Base-by-base conservation (phyloP, 768 basidiomycete genomes). In the Chlorophyllum brunneum region DNA sequence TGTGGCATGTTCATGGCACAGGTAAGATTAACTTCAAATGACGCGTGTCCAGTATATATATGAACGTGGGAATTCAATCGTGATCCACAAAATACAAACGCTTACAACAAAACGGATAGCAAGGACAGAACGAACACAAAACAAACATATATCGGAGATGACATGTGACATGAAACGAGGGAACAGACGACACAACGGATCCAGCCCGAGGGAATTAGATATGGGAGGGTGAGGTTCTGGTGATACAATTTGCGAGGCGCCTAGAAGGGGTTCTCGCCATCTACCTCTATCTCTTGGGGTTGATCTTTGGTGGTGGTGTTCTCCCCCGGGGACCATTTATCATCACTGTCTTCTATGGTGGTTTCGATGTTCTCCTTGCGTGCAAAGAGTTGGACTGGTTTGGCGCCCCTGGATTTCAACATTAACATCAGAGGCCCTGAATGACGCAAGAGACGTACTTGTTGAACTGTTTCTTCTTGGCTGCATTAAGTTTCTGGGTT, bases 391-490 rank as follows among this genome's bases (percentile, higher is more conserved):
- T 77, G 73, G 1, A 81, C 76, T 29, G 86, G 83, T 63, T 84
- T 85, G 7, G 76, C 67, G 10, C 78, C 80, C 65, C 86, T 88
- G 60, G 13, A 54, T 24, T 30, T 9, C 37, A 57, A 43, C 54
- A 50, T 39, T 22, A 37, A 47, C 2, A 26, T 38, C 23, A 50
- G 16, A 55, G n/a, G n/a, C n/a, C 48, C n/a, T 44, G 43, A 44
- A 38, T 34, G 49, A 51, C 11, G 22, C 30, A 49, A 26, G 9
- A n/a, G 27, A 74, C 85, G 31, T 58, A 95, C 95, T 92, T 97
- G 54, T 68, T 74, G 65, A 97, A 98, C 62, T 92, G 92, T 70
- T 92, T 92, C 78, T 95, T 94, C 79, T 83, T 95, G 2, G 88
- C 87, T 15, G 88, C 89, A 44, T 77, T 87, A 47, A 98, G 79